Conservation (phyloP, 2,329 filamentous ascomycete species). For the Cladosporium sp. region DNA sequence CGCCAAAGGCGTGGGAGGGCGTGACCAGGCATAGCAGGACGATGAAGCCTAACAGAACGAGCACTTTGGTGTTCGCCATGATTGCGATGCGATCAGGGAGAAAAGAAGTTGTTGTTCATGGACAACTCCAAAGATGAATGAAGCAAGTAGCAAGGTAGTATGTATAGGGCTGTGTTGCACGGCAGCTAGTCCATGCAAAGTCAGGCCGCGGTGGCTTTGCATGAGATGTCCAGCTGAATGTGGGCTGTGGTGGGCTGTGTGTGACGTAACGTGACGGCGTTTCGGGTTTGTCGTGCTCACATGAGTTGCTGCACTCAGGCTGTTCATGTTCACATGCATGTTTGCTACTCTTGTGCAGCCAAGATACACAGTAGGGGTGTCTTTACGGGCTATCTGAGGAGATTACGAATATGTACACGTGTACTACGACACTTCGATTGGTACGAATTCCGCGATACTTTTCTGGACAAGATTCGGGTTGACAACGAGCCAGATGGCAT, state of each 20-base stretch:
- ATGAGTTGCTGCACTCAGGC: no score
- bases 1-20: constrained; percentile 39
- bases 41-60: constrained; percentile 25
- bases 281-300: no score
- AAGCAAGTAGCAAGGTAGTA: not conserved
- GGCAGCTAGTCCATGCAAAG: not conserved
- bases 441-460: no score
- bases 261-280: constrained; percentile 45
- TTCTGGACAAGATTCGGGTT: no score
- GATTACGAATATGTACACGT: no score
- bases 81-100: not conserved
- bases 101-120: not conserved
- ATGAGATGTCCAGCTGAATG: constrained; percentile 1
- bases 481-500: no score
- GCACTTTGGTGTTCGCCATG: constrained; percentile 12
- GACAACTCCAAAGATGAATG: not conserved
- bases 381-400: no score
- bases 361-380: no score
- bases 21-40: constrained; percentile 26
- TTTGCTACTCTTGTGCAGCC: no score
- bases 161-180: constrained; percentile 1
- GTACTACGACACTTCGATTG: no score
- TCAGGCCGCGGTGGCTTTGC: constrained; percentile 13
- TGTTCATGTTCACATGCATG: not conserved
- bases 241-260: not conserved